phyloP scores from a whole-genome alignment of 2,329 filamentous ascomycete genomes.

The Colletotrichum sp. region DNA sequence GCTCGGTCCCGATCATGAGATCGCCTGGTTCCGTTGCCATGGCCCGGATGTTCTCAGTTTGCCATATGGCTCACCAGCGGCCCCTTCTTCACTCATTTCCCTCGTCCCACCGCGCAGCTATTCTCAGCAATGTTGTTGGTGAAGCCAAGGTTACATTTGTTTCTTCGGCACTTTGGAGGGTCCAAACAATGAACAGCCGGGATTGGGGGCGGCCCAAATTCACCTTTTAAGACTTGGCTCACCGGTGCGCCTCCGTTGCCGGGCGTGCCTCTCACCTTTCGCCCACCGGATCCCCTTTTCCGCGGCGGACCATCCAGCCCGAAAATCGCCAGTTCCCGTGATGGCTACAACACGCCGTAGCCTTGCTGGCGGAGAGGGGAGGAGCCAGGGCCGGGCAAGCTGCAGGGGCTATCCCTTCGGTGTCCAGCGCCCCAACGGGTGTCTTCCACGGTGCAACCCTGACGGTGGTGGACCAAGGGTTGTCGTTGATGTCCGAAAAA shows the following conservation, averaged over 20 bases:
- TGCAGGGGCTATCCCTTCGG: background rate
- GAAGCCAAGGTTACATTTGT: background rate
- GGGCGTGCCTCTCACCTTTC: background rate
- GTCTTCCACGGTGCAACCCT: slow-evolving; percentile 17
- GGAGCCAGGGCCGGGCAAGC: background rate
- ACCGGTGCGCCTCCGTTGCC: slow-evolving; percentile 5
- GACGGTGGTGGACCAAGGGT: slow-evolving; percentile 6
- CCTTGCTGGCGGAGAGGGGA: background rate
- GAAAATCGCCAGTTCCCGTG: background rate
- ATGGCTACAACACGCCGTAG: background rate
- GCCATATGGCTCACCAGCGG: background rate
- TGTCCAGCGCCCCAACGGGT: background rate
- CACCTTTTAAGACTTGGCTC: background rate
- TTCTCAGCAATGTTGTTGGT: background rate
- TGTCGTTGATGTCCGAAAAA: background rate
- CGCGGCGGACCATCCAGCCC: background rate
- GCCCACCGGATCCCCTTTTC: background rate
- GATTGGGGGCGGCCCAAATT: background rate
- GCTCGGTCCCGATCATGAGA: slow-evolving; percentile 7
- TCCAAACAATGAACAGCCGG: background rate
- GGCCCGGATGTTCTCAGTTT: background rate
- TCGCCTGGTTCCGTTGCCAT: background rate
- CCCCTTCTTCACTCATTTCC: background rate
- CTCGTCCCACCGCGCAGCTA: background rate
- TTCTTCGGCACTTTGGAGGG: slow-evolving; percentile 4